Percentiles rank a stretch among this genome's conserved stretches.
Evolutionary conservation across 2,329 filamentous ascomycete genomes (phyloP).

Genomic region (Emericellopsis atlantica): DNA sequence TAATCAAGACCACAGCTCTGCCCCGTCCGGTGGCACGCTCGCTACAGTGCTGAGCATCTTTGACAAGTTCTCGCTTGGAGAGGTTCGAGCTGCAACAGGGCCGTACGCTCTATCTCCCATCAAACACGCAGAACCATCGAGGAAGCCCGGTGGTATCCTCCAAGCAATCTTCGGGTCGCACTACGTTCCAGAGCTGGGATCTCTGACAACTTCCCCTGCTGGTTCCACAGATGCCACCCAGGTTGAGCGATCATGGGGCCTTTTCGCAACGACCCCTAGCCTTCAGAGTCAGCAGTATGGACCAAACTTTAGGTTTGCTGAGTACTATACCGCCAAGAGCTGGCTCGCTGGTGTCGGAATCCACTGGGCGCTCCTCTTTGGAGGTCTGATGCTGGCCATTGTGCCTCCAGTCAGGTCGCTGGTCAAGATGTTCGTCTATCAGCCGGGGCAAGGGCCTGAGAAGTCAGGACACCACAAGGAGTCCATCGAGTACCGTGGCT

Average conservation of each 20-base stretch:
- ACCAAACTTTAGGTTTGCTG: constrained; percentile 44
- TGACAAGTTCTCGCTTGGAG: constrained; percentile 35
- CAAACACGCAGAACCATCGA: constrained; percentile 19
- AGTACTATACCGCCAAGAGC: constrained; percentile 39
- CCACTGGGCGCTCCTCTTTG: constrained; percentile 34
- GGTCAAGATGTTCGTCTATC: constrained; percentile 27
- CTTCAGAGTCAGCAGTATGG: constrained; percentile 40
- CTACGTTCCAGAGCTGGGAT: constrained; percentile 36
- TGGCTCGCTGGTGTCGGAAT: constrained; percentile 34
- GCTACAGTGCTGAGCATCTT: constrained; percentile 50
- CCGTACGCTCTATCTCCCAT: constrained; percentile 48
- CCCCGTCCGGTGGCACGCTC: constrained; percentile 54
- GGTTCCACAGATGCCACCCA: constrained; percentile 36
- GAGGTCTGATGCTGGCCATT: constrained; percentile 28
- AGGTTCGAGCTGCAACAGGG: constrained; percentile 28
- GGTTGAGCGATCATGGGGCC: constrained; percentile 51
- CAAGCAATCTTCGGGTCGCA: constrained; percentile 36
- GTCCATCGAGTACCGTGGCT: constrained; percentile 48
- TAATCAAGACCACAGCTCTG: constrained; percentile 7
- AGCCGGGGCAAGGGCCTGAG: constrained; percentile 42
- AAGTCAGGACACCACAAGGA: constrained; percentile 43
- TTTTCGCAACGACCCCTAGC: constrained; percentile 32
- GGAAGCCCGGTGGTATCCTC: constrained; percentile 16
- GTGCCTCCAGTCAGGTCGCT: constrained; percentile 31
- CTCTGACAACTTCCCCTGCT: constrained; percentile 39